A percentile compares a stretch with the other conserved stretches of the same genome.
Evolutionary conservation across 148 eudicot species (phyloP).

Genomic region (Euryodendron excelsum): DNA sequence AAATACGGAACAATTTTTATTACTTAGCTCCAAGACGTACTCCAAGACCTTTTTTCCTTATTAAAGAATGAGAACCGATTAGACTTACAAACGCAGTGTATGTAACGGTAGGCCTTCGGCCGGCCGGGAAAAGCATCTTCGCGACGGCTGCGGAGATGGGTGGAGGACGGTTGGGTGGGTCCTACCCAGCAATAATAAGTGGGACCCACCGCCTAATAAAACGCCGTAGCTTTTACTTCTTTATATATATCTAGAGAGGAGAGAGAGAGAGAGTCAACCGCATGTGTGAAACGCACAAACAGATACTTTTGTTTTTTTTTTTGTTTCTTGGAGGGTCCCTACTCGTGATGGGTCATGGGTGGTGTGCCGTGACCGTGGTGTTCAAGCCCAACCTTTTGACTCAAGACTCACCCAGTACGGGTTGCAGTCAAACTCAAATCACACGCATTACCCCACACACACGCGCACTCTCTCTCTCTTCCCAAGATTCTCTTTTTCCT

Average conservation of each 20-base stretch:
- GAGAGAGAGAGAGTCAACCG: neutral
- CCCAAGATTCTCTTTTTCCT: neutral
- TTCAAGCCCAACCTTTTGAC: neutral
- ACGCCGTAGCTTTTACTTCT: too few relatives aligned
- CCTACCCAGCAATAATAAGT: neutral
- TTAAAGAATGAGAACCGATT: too few relatives aligned
- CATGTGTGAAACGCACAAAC: neutral
- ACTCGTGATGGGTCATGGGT: neutral
- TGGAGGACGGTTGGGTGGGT: neutral
- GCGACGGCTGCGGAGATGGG: neutral
- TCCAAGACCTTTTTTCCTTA: too few relatives aligned
- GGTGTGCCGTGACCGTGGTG: conserved; percentile 16
- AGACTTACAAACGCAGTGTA: too few relatives aligned
- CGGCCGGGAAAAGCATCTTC: neutral
- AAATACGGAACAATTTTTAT: too few relatives aligned
- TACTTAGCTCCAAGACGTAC: too few relatives aligned
- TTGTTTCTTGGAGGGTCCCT: neutral
- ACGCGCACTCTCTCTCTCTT: too few relatives aligned
- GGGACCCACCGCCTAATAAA: neutral
- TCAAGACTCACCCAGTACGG: neutral
- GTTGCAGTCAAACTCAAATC: neutral
- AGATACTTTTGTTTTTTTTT: neutral
- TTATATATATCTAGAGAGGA: neutral
- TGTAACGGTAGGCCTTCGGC: neutral
- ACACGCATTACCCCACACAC: neutral